A percentile compares a stretch with the other conserved stretches of the same genome.
These are phyloP conservation scores for Amyloporia xantha DNA, from an alignment of 768 basidiomycete genomes.

Conservation along the genomic window DNA sequence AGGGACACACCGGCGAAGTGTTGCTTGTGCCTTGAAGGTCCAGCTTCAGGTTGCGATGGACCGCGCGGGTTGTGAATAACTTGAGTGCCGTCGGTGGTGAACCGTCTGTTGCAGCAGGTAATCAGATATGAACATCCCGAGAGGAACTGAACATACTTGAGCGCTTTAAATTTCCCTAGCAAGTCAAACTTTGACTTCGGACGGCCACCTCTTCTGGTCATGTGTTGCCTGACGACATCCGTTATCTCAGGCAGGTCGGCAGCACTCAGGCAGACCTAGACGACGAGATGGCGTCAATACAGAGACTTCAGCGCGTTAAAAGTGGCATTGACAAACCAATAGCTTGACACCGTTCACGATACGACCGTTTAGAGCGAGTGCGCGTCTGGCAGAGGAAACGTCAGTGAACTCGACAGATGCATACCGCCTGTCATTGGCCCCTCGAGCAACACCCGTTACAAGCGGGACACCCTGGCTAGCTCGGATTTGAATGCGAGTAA, in stretches of 20 bases:
- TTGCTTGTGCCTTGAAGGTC: background rate
- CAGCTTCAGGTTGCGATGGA: background rate
- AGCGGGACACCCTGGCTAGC: conserved; percentile 18
- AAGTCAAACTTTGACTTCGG: background rate
- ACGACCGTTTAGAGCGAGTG: conserved; percentile 34
- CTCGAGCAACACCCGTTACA: background rate
- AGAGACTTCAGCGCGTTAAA: background rate
- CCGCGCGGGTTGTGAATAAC: background rate
- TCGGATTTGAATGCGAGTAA: conserved; percentile 32
- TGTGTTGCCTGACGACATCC: conserved; percentile 2
- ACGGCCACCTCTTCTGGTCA: conserved; percentile 4
- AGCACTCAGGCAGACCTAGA: conserved; percentile 16
- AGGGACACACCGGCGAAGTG: background rate
- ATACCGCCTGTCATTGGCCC: conserved; percentile 29
- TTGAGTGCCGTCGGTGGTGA: conserved; percentile 4
- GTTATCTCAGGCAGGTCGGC: conserved; percentile 27
- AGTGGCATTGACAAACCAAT: conserved; percentile 29
- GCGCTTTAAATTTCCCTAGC: background rate
- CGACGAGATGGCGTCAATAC: background rate
- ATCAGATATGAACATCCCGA: background rate
- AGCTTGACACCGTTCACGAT: conserved; percentile 32
- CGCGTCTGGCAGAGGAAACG: conserved; percentile 30
- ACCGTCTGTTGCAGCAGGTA: background rate
- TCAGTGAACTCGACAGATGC: conserved; percentile 43
- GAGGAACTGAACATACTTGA: conserved; percentile 5